Conservation (phyloP, 371 early-diverging fungal genomes). For the Apophysomyces sp. region DNA sequence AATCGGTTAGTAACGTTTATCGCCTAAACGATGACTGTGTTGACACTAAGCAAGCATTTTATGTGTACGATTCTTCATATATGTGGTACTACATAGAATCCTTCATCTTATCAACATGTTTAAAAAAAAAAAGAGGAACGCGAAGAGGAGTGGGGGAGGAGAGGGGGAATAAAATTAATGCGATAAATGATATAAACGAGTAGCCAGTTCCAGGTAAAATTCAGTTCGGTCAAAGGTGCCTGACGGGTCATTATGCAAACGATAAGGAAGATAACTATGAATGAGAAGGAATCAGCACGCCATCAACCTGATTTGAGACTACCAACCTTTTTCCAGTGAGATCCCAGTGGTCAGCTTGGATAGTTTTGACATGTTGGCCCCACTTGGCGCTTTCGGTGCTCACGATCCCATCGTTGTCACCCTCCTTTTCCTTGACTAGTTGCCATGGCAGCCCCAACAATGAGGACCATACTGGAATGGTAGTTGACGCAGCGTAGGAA, state of each 20-base stretch:
- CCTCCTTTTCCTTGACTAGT: conserved; percentile 68
- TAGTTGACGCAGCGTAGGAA: conserved; percentile 70
- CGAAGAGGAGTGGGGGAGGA: no score
- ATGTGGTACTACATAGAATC: no score
- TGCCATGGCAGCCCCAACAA: conserved; percentile 63
- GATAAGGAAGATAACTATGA: neutral
- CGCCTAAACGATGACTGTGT: no score
- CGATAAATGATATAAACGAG: neutral
- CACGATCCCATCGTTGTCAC: conserved; percentile 93
- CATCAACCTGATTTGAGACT: neutral
- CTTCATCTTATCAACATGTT: no score
- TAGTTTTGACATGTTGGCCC: conserved; percentile 82
- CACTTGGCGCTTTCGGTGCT: conserved; percentile 76
- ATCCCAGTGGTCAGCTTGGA: conserved; percentile 86
- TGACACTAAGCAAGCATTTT: no score
- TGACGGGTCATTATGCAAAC: neutral
- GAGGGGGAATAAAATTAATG: no score
- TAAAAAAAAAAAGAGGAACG: no score
- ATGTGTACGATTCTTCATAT: no score
- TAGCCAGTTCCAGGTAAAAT: conserved; percentile 9
- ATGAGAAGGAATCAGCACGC: neutral
- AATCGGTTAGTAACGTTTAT: no score
- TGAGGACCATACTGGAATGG: conserved; percentile 42
- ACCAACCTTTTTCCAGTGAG: conserved; percentile 52
- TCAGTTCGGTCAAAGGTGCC: conserved; percentile 4